Evolutionary conservation across 257 asterid species (phyloP), one percentile per base, ranked within the genome.

Genomic region (Lantana camara): DNA sequence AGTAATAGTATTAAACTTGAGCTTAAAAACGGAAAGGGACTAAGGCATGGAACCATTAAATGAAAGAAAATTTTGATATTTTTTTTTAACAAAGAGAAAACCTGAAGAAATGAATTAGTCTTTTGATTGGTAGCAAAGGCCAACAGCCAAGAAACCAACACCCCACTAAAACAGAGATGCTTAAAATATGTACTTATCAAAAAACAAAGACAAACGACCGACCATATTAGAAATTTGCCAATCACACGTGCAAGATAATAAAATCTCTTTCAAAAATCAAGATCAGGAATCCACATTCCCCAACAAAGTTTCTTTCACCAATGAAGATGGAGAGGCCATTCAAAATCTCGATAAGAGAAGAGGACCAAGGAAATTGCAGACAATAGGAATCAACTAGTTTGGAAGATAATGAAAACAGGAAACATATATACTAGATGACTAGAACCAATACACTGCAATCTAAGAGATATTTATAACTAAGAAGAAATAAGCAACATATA

Each of bases 291-390:
- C 82, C 73, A 77, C 75, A 69, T 75, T 79, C 63, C 76, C 73
- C 71, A 60, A 62, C 65, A 52, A 46, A 42, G 14, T 60, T 40
- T 67, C 17, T 46, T 53, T 37, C 58, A 71, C 82, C 89, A 73
- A 72, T 66, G 84, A 56, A 74, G 75, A 48, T 62, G 68, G 68
- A 58, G 57, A 70, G 72, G 80, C 87, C 95, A 81, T 83, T 65
- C 80, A 74, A 71, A 67, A 66, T 70, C 62, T 77, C 16, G 63
- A 59, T 53, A 70, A 47, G 56, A 78, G 88, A 72, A 65, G 73
- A 79, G 40, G 77, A 68, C 69, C 78, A 79, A 71, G 68, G 65
- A 69, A 63, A 54, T 67, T 41, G 63, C 66, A 79, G 87, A 84
- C 88, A 80, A 52, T 72, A 62, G 21, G 76, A 29, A 84, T 80